Conservation (phyloP, 78 protist species). For the Protostelium mycophagum region DNA sequence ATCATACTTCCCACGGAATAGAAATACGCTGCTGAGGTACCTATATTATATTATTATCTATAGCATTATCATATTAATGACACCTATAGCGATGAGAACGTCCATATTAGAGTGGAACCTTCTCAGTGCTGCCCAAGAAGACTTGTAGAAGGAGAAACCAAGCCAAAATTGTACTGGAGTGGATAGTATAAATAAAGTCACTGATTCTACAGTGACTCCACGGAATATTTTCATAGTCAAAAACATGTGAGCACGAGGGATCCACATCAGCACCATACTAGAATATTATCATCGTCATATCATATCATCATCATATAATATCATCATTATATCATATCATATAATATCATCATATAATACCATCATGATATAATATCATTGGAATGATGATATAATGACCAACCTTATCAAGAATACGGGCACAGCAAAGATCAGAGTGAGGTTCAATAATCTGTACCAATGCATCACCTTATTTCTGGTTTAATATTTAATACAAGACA, state of each 20-base stretch:
- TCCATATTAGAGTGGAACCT: conserved; percentile 55
- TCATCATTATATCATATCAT: conserved; percentile 27
- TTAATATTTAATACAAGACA: too few relatives aligned
- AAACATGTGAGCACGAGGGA: conserved; percentile 26
- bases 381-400: neutral
- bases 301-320: conserved; percentile 24
- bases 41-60: conserved; percentile 6
- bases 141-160: conserved; percentile 23
- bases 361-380: neutral
- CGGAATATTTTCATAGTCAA: neutral
- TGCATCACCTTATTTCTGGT: neutral
- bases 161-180: conserved; percentile 43
- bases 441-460: neutral
- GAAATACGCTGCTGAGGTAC: conserved; percentile 70
- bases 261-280: conserved; percentile 29
- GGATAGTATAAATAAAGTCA: conserved; percentile 24
- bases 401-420: neutral
- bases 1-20: conserved; percentile 67
- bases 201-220: conserved; percentile 18
- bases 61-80: neutral
- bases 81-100: conserved; percentile 36
- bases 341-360: neutral
- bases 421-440: neutral
- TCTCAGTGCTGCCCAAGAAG: conserved; percentile 23
- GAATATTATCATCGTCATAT: conserved; percentile 10